Conservation (phyloP, 257 asterid species). For the Verbena officinalis region DNA sequence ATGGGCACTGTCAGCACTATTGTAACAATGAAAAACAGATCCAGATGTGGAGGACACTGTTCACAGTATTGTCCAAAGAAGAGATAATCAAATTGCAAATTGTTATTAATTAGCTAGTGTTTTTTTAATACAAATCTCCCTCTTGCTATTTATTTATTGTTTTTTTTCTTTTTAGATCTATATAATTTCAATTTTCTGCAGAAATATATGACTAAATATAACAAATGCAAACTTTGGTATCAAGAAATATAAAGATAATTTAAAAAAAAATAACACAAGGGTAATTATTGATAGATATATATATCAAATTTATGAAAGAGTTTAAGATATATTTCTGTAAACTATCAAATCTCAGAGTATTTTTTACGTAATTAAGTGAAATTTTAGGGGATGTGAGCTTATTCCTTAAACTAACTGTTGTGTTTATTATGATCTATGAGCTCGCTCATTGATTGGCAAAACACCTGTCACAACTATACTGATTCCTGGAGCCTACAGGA, state of each 20-base stretch:
- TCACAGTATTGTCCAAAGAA: conserved; percentile 25
- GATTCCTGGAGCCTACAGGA: conserved; percentile 3
- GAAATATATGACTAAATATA: not conserved
- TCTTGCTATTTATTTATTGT: not conserved
- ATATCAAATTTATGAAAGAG: too few relatives aligned
- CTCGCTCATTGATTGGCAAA: not conserved
- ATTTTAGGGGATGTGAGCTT: too few relatives aligned
- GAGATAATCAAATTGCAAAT: conserved; percentile 17
- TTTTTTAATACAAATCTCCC: not conserved
- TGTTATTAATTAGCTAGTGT: conserved; percentile 4
- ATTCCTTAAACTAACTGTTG: too few relatives aligned
- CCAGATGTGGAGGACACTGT: conserved; percentile 36
- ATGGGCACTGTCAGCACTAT: conserved; percentile 34
- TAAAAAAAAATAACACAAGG: not conserved
- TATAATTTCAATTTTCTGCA: too few relatives aligned
- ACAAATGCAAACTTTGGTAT: too few relatives aligned
- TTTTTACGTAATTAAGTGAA: too few relatives aligned
- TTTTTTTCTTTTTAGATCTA: too few relatives aligned
- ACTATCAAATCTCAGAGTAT: too few relatives aligned
- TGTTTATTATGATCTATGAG: too few relatives aligned
- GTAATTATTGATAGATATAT: not conserved
- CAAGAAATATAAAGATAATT: too few relatives aligned
- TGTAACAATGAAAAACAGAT: conserved; percentile 38
- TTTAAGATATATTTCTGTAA: too few relatives aligned
- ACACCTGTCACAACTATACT: conserved; percentile 4